Evolutionary conservation across 345 rosid genomes (phyloP).

Genomic region (Salix purpurea): DNA sequence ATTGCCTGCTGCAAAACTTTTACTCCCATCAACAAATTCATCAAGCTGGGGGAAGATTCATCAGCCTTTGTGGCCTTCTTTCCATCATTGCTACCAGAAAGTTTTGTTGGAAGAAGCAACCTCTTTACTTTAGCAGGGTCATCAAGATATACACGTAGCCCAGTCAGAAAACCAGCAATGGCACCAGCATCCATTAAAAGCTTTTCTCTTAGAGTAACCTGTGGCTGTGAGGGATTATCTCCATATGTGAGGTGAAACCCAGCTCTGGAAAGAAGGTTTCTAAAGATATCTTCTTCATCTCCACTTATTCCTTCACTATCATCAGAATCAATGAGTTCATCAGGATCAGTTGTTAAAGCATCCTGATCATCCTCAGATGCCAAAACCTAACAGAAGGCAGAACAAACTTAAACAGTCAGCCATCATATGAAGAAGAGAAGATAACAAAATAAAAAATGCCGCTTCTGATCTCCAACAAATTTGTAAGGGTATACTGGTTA

Average conservation of each 20-base stretch:
- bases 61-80: constrained; percentile 62
- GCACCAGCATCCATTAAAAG: constrained; percentile 99
- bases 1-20: constrained; percentile 99
- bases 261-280: constrained; percentile 93
- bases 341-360: constrained; percentile 98
- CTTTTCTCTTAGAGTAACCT: constrained; percentile 80
- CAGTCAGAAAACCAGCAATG: constrained; percentile 94
- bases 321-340: constrained; percentile 96
- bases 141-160: constrained; percentile 90
- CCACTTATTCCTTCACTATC: constrained; percentile 94
- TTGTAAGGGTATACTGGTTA: background rate
- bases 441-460: background rate
- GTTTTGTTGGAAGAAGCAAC: constrained; percentile 92
- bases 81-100: constrained; percentile 66
- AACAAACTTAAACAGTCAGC: background rate
- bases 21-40: constrained; percentile 97
- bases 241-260: constrained; percentile 94
- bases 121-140: constrained; percentile 99
- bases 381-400: constrained; percentile 57
- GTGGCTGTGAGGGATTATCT: constrained; percentile 87
- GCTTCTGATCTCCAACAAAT: background rate
- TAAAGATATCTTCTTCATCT: constrained; percentile 96
- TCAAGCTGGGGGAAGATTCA: constrained; percentile 93
- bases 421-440: background rate
- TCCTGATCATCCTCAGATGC: constrained; percentile 99